Evolutionary conservation across 2,329 filamentous ascomycete species (phyloP), one percentile per base, ranked within the genome.

Genomic region (Cryphonectria nitschkei): DNA sequence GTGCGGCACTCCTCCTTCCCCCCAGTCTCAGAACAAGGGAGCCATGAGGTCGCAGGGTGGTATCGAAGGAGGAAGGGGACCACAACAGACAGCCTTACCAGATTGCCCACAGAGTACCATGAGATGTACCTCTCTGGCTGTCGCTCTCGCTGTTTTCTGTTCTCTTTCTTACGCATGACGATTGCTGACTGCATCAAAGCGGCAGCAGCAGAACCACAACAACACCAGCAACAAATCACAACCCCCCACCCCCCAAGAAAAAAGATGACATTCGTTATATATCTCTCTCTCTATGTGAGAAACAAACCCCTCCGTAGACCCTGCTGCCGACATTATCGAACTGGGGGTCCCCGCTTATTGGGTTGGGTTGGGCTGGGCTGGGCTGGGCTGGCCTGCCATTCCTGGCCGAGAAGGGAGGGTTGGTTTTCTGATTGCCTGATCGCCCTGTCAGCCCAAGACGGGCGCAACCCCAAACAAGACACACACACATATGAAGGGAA

Each of bases 21-120:
- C 46, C 46, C 19, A 50, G 19, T 50, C 46, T 29, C 22, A 22
- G 37, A 16, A 41, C 68, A 61, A 52, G 68, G 68, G 62, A 22
- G 62, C 68, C 68, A 69, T 65, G 68, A 65, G 68, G 68, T 65
- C 37, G 62, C 68, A 69, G 50, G 60, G 56, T 52, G 50, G 39
- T 37, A n/a, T 8, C 22, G 32, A 60, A 58, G 68, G 26, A 34
- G 61, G 61, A 26, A 58, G 34, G 34, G 37, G 34, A 43, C 34
- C 52, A 60, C n/a, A n/a, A 32, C 34, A 65, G 46, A 37, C 61
- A 56, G 50, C 66, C 66, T 68, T 68, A 37, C 41, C 16, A 52
- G 32, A 50, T 50, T 50, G 46, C 46, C 46, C 16, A 19, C 22
- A 50, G 46, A n/a, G 22, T 19, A 50, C 22, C 46, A 50, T 50